These are phyloP conservation scores for Aspergillus sp. DNA, from an alignment of 2,329 filamentous ascomycete genomes.

Conservation along the genomic window DNA sequence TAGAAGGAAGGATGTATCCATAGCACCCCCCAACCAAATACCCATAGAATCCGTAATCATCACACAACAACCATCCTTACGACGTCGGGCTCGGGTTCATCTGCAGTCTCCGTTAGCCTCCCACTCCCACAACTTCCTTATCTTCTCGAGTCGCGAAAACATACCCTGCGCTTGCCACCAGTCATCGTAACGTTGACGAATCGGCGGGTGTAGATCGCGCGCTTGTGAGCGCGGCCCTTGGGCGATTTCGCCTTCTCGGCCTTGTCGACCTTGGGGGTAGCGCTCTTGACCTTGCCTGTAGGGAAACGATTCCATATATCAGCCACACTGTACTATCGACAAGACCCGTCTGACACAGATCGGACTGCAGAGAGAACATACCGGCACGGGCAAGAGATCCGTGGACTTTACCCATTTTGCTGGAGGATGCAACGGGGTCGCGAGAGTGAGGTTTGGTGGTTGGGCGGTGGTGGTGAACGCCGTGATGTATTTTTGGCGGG, in stretches of 20 bases:
- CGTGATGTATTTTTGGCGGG: no score
- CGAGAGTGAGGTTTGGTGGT: no score
- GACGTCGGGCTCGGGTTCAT: slow-evolving; percentile 71
- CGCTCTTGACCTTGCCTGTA: not conserved
- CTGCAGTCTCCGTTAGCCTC: slow-evolving; percentile 34
- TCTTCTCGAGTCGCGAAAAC: slow-evolving; percentile 4
- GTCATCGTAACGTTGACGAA: slow-evolving; percentile 98
- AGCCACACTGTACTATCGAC: no score
- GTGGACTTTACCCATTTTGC: not conserved
- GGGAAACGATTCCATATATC: not conserved
- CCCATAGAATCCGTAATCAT: not conserved
- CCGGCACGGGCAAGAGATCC: not conserved
- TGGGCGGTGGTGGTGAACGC: no score
- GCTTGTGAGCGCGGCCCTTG: slow-evolving; percentile 97
- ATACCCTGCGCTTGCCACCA: slow-evolving; percentile 95
- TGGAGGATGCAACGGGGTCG: no score
- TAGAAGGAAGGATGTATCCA: not conserved
- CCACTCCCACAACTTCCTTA: not conserved
- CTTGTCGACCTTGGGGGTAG: not conserved
- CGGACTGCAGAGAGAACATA: not conserved
- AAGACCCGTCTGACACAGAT: no score
- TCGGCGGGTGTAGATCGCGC: slow-evolving; percentile 88
- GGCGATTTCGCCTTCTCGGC: slow-evolving; percentile 88
- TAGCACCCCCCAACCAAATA: not conserved
- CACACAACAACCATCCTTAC: not conserved